Conservation (phyloP, 2,329 filamentous ascomycete species). For the Hypocreales sp. region DNA sequence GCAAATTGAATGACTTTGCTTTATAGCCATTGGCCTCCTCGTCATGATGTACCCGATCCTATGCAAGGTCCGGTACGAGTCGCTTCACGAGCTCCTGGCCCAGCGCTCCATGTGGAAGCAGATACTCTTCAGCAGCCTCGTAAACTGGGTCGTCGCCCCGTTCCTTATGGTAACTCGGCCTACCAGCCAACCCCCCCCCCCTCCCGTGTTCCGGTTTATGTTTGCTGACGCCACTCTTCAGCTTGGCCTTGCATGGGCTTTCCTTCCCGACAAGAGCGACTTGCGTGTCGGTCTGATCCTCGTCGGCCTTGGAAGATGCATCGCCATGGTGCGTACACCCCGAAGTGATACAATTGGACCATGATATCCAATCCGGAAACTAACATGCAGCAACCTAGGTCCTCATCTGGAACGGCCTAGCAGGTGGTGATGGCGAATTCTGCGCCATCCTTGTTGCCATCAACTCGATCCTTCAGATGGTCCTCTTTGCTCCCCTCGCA, state of each 20-base stretch:
- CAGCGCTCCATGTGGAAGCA: constrained; percentile 58
- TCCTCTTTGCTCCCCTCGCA: constrained; percentile 55
- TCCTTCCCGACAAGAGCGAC: constrained; percentile 40
- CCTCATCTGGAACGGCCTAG: constrained; percentile 53
- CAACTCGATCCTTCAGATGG: constrained; percentile 61
- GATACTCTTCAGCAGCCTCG: constrained; percentile 56
- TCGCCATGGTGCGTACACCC: constrained; percentile 55
- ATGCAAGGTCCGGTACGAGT: constrained; percentile 72
- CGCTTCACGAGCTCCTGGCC: constrained; percentile 49
- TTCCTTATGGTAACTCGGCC: constrained; percentile 52
- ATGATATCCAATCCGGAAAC: too few species aligned
- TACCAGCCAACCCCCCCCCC: background rate
- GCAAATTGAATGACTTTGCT: background rate
- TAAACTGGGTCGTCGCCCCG: constrained; percentile 76
- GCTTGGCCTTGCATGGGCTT: constrained; percentile 53
- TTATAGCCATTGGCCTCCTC: constrained; percentile 58
- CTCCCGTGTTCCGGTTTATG: too few species aligned
- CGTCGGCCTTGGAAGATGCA: constrained; percentile 72
- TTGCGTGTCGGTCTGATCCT: constrained; percentile 58
- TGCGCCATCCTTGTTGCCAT: constrained; percentile 67
- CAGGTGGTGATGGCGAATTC: constrained; percentile 65
- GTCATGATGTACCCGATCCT: constrained; percentile 94
- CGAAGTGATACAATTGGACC: constrained; percentile 2
- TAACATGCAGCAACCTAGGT: too few species aligned
- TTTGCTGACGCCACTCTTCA: too few species aligned